A percentile compares a stretch with the other conserved stretches of the same genome.
These are phyloP conservation scores for Sporothrix sp. DNA, from an alignment of 2,329 filamentous ascomycete genomes.

Conservation along the genomic window DNA sequence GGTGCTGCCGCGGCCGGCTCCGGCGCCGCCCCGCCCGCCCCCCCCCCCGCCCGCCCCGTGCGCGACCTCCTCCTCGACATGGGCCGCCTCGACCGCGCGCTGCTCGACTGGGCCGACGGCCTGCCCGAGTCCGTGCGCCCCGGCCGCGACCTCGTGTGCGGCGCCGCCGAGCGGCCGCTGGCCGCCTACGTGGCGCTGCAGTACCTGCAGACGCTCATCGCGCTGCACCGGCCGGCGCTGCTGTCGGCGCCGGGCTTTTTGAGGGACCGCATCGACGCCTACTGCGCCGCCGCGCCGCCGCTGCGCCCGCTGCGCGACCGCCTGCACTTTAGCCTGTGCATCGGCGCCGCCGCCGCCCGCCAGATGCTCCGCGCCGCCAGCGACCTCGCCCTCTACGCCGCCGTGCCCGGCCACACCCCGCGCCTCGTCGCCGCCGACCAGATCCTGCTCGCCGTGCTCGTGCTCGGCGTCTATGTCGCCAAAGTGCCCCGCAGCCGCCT, in stretches of 20 bases:
- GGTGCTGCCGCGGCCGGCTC: no score
- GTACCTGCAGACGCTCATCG: slow-evolving; percentile 11
- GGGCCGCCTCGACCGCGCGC: slow-evolving; percentile 10
- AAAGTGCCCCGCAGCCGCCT: slow-evolving; percentile 10
- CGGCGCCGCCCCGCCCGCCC: no score
- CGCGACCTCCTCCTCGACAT: slow-evolving; percentile 7
- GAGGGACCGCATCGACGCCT: slow-evolving; percentile 9
- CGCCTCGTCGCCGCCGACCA: slow-evolving; percentile 9
- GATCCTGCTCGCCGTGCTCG: slow-evolving; percentile 9
- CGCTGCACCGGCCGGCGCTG: slow-evolving; percentile 10
- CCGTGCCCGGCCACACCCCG: background rate
- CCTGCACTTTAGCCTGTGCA: slow-evolving; percentile 13
- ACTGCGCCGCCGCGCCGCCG: slow-evolving; percentile 8
- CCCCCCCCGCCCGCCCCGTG: slow-evolving; percentile 1
- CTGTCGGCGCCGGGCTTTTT: slow-evolving; percentile 9
- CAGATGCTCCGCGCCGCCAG: slow-evolving; percentile 4
- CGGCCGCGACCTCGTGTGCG: slow-evolving; percentile 9
- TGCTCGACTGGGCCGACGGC: slow-evolving; percentile 11
- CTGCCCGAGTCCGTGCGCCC: slow-evolving; percentile 10
- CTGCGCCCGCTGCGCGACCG: background rate
- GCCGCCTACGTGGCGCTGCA: slow-evolving; percentile 10
- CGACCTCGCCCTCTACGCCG: slow-evolving; percentile 9
- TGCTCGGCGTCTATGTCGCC: slow-evolving; percentile 10
- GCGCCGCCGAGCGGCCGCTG: slow-evolving; percentile 4
- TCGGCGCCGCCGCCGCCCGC: slow-evolving; percentile 10